Evolutionary conservation across 2,329 filamentous ascomycete genomes (phyloP).

Genomic region (Penicillium sp.): DNA sequence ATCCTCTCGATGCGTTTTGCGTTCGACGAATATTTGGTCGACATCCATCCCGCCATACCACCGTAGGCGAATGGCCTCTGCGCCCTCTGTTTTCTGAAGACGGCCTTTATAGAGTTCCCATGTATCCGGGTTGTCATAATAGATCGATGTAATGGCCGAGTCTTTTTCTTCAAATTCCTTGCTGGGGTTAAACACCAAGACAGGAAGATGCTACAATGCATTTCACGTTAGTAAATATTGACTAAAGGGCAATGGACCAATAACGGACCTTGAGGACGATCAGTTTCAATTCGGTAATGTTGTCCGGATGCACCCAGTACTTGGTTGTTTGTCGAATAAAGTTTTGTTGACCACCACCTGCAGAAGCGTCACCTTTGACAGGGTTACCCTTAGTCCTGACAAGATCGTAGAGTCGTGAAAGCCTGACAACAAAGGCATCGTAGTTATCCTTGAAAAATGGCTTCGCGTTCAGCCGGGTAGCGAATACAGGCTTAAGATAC

Average conservation of each 20-base stretch:
- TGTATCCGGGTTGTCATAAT: slow-evolving; percentile 90
- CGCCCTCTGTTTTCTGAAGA: slow-evolving; percentile 95
- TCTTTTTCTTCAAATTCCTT: slow-evolving; percentile 93
- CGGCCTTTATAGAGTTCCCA: slow-evolving; percentile 95
- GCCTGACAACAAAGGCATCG: slow-evolving; percentile 88
- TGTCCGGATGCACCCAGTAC: slow-evolving; percentile 98
- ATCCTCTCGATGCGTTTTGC: slow-evolving; percentile 96
- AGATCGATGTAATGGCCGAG: slow-evolving; percentile 95
- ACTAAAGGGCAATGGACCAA: not conserved
- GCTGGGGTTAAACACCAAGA: slow-evolving; percentile 93
- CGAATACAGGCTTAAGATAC: slow-evolving; percentile 94
- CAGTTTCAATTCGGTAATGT: slow-evolving; percentile 96
- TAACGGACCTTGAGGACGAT: slow-evolving; percentile 75
- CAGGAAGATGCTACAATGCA: slow-evolving; percentile 69
- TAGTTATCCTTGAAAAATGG: slow-evolving; percentile 99
- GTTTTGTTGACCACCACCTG: slow-evolving; percentile 87
- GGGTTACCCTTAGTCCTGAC: slow-evolving; percentile 92
- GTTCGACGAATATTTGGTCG: slow-evolving; percentile 93
- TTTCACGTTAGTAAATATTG: not conserved
- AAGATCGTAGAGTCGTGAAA: slow-evolving; percentile 91
- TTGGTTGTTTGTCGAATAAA: slow-evolving; percentile 97
- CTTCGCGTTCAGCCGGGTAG: slow-evolving; percentile 87
- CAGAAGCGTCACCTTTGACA: slow-evolving; percentile 83
- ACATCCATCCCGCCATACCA: slow-evolving; percentile 98
- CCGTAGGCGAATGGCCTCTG: slow-evolving; percentile 89